A percentile compares a stretch with the other conserved stretches of the same genome.
phyloP scores from a whole-genome alignment of 148 eudicot species.

The Chenopodium suecicum region DNA sequence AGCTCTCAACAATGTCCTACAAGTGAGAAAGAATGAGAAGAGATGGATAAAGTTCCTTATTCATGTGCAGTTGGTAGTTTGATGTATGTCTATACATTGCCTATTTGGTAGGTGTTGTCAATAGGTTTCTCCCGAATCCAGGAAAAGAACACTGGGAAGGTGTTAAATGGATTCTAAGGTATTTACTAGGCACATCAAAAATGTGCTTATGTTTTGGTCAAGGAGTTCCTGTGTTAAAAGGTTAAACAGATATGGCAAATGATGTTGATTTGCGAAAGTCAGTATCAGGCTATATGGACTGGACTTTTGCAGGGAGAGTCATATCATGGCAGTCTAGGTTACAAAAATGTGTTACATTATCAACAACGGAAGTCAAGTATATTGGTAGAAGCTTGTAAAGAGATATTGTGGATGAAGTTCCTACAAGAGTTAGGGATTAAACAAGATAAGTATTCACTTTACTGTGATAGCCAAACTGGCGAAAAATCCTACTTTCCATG shows the following conservation, averaged over 20 bases:
- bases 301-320: not conserved
- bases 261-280: slow-evolving; percentile 1
- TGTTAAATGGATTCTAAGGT: no score
- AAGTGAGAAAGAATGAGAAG: no score
- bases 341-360: slow-evolving; percentile 10
- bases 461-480: not conserved
- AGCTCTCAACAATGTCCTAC: no score
- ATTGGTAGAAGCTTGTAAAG: not conserved
- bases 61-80: no score
- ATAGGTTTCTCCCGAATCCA: no score
- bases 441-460: not conserved
- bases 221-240: no score
- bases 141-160: no score
- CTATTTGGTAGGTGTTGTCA: no score
- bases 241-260: not conserved
- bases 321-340: slow-evolving; percentile 5
- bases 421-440: not conserved
- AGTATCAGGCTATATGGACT: not conserved
- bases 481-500: not conserved
- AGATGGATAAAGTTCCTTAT: no score
- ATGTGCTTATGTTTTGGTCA: no score
- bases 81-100: not conserved
- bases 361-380: not conserved
- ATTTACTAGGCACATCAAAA: no score
- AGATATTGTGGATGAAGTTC: not conserved